A percentile compares a stretch with the other conserved stretches of the same genome.
phyloP scores from a whole-genome alignment of 1,139 yeast species.

The Suhomyces coccinellae region DNA sequence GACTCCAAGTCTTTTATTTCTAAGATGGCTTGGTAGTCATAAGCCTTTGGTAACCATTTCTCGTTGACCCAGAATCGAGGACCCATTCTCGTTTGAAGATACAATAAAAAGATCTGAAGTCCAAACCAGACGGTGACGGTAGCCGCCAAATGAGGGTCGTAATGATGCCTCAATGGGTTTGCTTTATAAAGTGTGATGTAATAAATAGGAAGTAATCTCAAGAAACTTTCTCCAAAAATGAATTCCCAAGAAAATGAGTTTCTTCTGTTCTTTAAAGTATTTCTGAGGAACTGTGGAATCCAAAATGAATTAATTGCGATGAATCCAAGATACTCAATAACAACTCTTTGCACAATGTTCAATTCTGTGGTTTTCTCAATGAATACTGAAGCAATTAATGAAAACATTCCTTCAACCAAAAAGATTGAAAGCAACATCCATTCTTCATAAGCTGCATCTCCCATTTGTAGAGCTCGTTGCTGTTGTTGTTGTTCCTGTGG shows the following conservation, averaged over 20 bases:
- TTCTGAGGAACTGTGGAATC: constrained; percentile 88
- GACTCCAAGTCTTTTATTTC: constrained; percentile 61
- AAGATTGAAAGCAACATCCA: constrained; percentile 44
- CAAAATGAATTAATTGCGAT: constrained; percentile 68
- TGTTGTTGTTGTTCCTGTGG: constrained; percentile 9
- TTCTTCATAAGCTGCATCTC: constrained; percentile 33
- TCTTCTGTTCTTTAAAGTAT: constrained; percentile 71
- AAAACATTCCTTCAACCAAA: constrained; percentile 58
- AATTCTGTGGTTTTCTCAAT: constrained; percentile 61
- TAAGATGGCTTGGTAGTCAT: constrained; percentile 75
- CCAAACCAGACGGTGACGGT: constrained; percentile 52
- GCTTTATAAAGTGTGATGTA: constrained; percentile 53
- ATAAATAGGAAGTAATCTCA: constrained; percentile 63
- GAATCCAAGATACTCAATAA: constrained; percentile 58
- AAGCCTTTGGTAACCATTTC: constrained; percentile 71
- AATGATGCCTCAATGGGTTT: constrained; percentile 56
- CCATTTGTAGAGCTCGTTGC: neutral
- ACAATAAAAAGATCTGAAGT: constrained; percentile 56
- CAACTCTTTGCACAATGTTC: constrained; percentile 56
- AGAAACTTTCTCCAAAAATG: constrained; percentile 61
- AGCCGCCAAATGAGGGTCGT: constrained; percentile 50
- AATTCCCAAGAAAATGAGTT: constrained; percentile 70
- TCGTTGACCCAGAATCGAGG: constrained; percentile 84
- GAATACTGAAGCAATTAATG: constrained; percentile 60
- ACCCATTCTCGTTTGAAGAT: constrained; percentile 66